Evolutionary conservation across 306 rosid genomes (phyloP), one percentile per base, ranked within the genome.

Genomic region (Castanopsis chinensis): DNA sequence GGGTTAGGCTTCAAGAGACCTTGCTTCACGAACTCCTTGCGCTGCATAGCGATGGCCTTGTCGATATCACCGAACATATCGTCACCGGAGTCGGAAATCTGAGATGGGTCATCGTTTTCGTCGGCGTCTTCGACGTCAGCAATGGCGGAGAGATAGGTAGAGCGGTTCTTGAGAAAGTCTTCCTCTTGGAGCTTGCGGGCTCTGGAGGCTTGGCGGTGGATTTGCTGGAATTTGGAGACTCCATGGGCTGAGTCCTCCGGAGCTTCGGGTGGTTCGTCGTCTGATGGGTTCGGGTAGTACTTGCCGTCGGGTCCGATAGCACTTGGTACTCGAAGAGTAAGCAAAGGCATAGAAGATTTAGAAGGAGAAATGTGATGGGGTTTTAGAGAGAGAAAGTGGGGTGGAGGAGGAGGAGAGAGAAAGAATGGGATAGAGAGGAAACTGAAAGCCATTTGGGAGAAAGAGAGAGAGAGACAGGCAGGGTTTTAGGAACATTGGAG

Each of bases 1-100:
- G 97, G 99, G 73, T 95, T 95, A 1, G 98, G 96, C 82, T 89
- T 63, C 32, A 95, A 83, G 54, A 95, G 97, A 12, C 99, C 97
- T 51, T 93, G 92, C 84, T 89, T 84, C 19, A 95, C 96, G 59
- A 93, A 95, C 86, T 95, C 97, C 75, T 90, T 89, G 45, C 97
- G 96, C 80, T 91, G 93, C 86, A 95, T 21, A 14, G 98, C 94
- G 28, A 95, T 90, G 52, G 96, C 99, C 27, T 89, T 86, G 73
- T 95, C 99, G 18, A 95, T 90, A 25, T 95, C 98, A 55, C 97
- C 90, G 69, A 95, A 95, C 61, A 95, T 68, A 68, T 95, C 98
- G 23, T 93, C 99, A 9, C 89, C 88, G 10, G 87, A 68, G 82
- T 83, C 88, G 5, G 81, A 71, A 74, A 32, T 60, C 33, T 9